Conservation (phyloP, 768 basidiomycete genomes). For the Lentinula aciculospora region DNA sequence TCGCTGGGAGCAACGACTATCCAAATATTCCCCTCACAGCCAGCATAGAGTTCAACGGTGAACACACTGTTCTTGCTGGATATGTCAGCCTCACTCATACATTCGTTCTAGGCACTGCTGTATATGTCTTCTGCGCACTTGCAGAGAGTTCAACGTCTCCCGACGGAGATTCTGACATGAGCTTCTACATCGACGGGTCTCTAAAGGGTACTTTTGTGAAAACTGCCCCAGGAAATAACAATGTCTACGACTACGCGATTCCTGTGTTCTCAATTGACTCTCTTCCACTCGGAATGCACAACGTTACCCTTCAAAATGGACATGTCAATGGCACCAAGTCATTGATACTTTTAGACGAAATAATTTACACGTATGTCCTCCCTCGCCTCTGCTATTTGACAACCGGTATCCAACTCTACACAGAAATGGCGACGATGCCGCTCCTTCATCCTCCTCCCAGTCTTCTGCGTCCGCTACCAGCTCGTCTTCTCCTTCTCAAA, state of each 20-base stretch:
- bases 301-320: constrained; percentile 23
- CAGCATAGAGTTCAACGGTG: constrained; percentile 29
- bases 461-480: not conserved
- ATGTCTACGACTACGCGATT: constrained; percentile 21
- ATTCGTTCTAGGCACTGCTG: constrained; percentile 28
- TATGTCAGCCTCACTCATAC: not conserved
- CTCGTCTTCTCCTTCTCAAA: not conserved
- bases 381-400: not conserved
- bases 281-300: constrained; percentile 20
- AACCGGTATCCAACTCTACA: not conserved
- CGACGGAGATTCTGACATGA: constrained; percentile 24
- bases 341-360: constrained; percentile 22
- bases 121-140: constrained; percentile 37
- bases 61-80: constrained; percentile 1
- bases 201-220: constrained; percentile 18
- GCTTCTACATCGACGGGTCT: constrained; percentile 27
- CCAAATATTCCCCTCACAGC: constrained; percentile 20
- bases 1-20: constrained; percentile 10
- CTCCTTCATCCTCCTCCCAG: not conserved
- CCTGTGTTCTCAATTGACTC: constrained; percentile 21
- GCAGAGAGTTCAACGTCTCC: constrained; percentile 18
- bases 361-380: constrained; percentile 21
- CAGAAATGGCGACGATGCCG: not conserved
- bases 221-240: constrained; percentile 10
- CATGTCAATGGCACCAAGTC: constrained; percentile 15